Base-by-base conservation (phyloP, 2,329 filamentous ascomycete species). In the Anthostomella pinea region DNA sequence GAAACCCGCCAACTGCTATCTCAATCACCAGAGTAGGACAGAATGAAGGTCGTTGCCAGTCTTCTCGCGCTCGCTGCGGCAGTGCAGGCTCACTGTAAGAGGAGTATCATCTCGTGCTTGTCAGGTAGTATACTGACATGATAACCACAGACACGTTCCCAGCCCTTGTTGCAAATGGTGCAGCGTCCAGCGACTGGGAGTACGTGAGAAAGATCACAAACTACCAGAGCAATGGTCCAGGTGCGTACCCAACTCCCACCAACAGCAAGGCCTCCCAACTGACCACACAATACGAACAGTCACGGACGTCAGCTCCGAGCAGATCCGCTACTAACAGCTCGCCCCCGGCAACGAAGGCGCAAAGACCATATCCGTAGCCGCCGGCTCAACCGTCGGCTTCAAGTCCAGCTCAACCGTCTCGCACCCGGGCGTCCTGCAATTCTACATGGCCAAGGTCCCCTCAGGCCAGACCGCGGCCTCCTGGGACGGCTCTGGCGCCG, bases 281-380 rank as follows among this genome's bases (percentile, higher is more conserved):
- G 10, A 15, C n/a, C 14, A n/a, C n/a, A n/a, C 20, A 8, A 31
- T 30, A 35, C 11, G 31, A 16, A 9, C 10, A 54, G 69, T 75
- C 22, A 69, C 68, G 3, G 62, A 70, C 41, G 70, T 75, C 19
- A 63, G 52, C 30, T 69, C 67, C 24, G 47, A 63, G 2, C 64
- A 67, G 39, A 70, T 75, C 59, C 68, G 68, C n/a, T 75, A 71
- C 62, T 75, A 71, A 54, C 66, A 74, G 49, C 57, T 66, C 8
- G 54, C 53, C 8, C 49, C 64, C 3, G 66, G 67, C 24, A 63
- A 60, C 32, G 59, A 64, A 27, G 67, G 65, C 3, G 62, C 62
- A 0, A 54, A 59, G 31, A 69, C 64, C 2, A 63, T 65, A 41
- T 65, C 58, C 27, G 62, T 71, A 6, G 63, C 65, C 8, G 70